Evolutionary conservation across 2,329 filamentous ascomycete species (phyloP), one percentile per base, ranked within the genome.

Genomic region (Sclerotinia spermophila): DNA sequence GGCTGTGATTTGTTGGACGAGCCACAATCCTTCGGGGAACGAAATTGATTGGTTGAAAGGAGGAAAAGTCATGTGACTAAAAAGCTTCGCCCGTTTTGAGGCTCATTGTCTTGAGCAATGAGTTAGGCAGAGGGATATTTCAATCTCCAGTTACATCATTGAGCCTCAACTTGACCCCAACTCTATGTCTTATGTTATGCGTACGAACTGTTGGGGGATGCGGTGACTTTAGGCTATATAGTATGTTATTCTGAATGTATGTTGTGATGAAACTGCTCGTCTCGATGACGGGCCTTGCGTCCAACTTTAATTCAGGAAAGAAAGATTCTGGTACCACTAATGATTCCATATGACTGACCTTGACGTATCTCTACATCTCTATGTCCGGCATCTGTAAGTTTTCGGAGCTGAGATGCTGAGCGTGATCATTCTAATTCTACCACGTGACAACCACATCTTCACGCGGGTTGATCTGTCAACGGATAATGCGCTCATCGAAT

Each of bases 81-180:
- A 38, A 24, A 48, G 21, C 66, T 59, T 33, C 51, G 66, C 66
- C 65, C 51, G 38, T 44, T 56, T 58, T 44, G 35, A 67, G 48
- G 51, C 51, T 58, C 65, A 33, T 58, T 1, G 38, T 15, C 53
- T 48, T 45, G 65, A 45, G 17, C 40, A 21, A 7, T 35, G 3
- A 45, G 53, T 53, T 68, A 27, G 38, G 33, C 17, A 65, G 35
- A 65, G 8, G 38, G 19, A 65, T 3, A 24, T 40, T 65, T 5
- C 33, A 65, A 17, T 30, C 17, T 65, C 45, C 33, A 17, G 45
- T 27, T 40, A 53, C 45, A 65, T 38, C n/a, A 40, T 53, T 40
- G 33, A 53, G 62, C 62, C 45, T 65, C 33, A 53, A 40, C 13
- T 6, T 40, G 17, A 40, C 1, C 5, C 30, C 60, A 13, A n/a